Evolutionary conservation across 78 protist genomes (phyloP), one percentile per base, ranked within the genome.

Genomic region (Guillardia theta): DNA sequence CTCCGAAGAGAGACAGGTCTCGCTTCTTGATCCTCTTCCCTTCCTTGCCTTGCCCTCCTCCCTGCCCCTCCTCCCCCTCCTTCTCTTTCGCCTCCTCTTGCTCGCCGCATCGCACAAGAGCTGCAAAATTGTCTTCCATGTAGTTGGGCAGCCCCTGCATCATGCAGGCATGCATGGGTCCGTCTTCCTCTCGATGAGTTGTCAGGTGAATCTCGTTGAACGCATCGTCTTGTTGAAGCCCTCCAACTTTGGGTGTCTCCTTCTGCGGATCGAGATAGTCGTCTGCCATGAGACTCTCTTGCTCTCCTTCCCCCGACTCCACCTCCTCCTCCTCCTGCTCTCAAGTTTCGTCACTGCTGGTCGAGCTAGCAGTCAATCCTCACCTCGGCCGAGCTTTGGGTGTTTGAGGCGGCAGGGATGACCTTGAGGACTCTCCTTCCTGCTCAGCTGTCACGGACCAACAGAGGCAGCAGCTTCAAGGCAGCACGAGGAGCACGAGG

Each of bases 141-240:
- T 70, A 70, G 83, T 70, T 70, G 45, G 83, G 83, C 0, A 70
- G 45, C n/a, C 83, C 83, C 41, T 70, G 83, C 83, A 70, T 70
- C 83, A 70, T 70, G 36, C 36, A 12, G n/a, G 36, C 83, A 6
- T 70, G 83, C 83, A 70, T 70, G 39, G 70, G 70, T 8, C 70
- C 70, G 39, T 58, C 70, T 30, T 58, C 39, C 6, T 30, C 70
- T n/a, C n/a, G n/a, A n/a, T n/a, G n/a, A n/a, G n/a, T n/a, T n/a
- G n/a, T n/a, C n/a, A n/a, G n/a, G n/a, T n/a, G n/a, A n/a, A n/a
- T n/a, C n/a, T n/a, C n/a, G n/a, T n/a, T n/a, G n/a, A n/a, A n/a
- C n/a, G n/a, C n/a, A n/a, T n/a, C n/a, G n/a, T n/a, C n/a, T n/a
- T n/a, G n/a, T n/a, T n/a, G 6, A 6, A 30, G 70, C 70, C 39